Evolutionary conservation across 257 asterid genomes (phyloP).

Genomic region (Solanum pennellii): DNA sequence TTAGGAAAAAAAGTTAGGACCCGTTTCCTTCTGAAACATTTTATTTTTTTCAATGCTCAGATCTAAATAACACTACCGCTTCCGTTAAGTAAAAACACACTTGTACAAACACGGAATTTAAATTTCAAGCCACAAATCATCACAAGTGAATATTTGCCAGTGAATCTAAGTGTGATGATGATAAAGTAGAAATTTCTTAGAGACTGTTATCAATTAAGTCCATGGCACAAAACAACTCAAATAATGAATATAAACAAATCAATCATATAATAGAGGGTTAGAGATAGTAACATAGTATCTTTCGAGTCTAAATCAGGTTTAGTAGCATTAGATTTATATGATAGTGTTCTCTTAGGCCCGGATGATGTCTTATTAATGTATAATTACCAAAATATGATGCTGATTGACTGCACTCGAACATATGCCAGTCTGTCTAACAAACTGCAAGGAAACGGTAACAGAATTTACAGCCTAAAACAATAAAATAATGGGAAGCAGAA

Average conservation of each 20-base stretch:
- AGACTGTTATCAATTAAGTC: not conserved
- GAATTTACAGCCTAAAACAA: not conserved
- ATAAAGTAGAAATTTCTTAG: not conserved
- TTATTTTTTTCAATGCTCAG: not conserved
- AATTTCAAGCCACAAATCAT: not conserved
- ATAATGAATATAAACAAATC: not conserved
- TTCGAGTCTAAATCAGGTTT: not conserved
- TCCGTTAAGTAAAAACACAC: not conserved
- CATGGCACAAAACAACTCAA: not conserved
- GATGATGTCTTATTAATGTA: not conserved
- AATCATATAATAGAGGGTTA: not conserved
- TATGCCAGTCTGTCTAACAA: not conserved
- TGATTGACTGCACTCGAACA: not conserved
- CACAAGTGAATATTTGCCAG: not conserved
- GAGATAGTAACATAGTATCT: not conserved
- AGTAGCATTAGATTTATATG: not conserved
- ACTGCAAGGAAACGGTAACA: not conserved
- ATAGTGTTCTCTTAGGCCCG: not conserved
- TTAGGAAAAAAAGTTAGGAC: constrained; percentile 70
- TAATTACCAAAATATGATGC: not conserved
- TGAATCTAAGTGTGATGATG: not conserved
- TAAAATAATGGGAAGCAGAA: not conserved
- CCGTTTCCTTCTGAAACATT: constrained; percentile 86
- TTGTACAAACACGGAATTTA: not conserved
- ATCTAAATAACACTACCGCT: not conserved